Evolutionary conservation across 306 rosid species (phyloP).

Genomic region (Lithocarpus polystachyus): DNA sequence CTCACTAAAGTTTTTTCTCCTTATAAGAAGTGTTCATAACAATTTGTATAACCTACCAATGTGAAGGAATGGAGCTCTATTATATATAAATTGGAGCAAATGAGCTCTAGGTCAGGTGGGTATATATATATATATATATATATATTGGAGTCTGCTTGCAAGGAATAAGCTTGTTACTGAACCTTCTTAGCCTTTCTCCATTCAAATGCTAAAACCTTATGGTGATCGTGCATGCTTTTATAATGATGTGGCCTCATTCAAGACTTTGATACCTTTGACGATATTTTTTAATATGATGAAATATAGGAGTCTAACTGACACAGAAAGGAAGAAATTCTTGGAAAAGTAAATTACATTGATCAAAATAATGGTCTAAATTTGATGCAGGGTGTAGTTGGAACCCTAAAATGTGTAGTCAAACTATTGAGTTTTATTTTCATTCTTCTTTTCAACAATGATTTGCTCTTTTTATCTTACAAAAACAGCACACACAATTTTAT

Average conservation of each 20-base stretch:
- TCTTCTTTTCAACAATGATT: background rate
- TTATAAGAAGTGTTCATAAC: background rate
- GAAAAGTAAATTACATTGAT: background rate
- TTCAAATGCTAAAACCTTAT: background rate
- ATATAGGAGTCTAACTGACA: no score
- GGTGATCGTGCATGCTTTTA: background rate
- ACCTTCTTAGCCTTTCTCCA: background rate
- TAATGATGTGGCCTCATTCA: background rate
- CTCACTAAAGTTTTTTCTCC: constrained; percentile 5
- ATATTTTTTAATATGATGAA: background rate
- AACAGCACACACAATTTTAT: background rate
- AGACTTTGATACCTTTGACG: background rate
- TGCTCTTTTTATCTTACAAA: background rate
- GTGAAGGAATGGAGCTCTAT: background rate
- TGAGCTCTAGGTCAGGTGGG: no score
- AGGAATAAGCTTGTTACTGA: background rate
- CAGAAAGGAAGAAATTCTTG: no score
- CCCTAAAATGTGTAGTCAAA: background rate
- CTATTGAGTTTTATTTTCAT: background rate
- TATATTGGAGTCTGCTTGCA: background rate
- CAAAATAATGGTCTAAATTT: background rate
- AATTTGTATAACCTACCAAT: background rate
- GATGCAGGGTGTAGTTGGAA: background rate
- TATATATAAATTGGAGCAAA: background rate
- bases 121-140: no score